Evolutionary conservation across 768 basidiomycete genomes (phyloP).

Genomic region (Boletales sp.): DNA sequence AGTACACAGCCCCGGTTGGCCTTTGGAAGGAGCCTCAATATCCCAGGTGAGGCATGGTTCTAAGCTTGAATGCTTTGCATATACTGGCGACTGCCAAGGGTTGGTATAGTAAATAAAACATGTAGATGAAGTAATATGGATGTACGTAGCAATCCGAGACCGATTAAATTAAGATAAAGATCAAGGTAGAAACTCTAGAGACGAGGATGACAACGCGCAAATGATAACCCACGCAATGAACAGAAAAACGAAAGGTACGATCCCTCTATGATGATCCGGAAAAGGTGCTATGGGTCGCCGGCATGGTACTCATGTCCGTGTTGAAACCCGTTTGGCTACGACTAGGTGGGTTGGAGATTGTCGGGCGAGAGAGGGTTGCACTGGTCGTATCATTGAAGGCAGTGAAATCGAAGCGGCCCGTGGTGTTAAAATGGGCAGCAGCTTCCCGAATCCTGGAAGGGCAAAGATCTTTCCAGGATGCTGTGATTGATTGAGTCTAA

Average conservation of each 20-base stretch:
- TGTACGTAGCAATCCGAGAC: neutral
- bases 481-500: constrained; percentile 5
- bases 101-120: neutral
- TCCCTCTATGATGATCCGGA: neutral
- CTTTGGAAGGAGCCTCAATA: too few species aligned
- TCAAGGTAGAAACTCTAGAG: neutral
- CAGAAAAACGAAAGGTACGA: neutral
- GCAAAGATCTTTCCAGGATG: constrained; percentile 19
- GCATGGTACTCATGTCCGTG: constrained; percentile 17
- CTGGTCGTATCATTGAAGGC: constrained; percentile 7
- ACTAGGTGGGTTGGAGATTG: neutral
- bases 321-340: constrained; percentile 4
- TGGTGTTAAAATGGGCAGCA: constrained; percentile 13
- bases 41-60: neutral
- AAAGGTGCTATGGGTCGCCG: constrained; percentile 10
- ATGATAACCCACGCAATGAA: neutral
- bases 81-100: neutral
- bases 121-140: neutral
- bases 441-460: constrained; percentile 16
- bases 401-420: constrained; percentile 16
- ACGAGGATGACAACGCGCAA: neutral
- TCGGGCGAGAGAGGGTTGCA: neutral
- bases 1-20: too few species aligned
- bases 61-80: neutral
- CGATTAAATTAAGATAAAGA: neutral